Evolutionary conservation across 179 eudicot genomes (phyloP), one percentile per base, ranked within the genome.

Genomic region (Heliamphora pulchella): DNA sequence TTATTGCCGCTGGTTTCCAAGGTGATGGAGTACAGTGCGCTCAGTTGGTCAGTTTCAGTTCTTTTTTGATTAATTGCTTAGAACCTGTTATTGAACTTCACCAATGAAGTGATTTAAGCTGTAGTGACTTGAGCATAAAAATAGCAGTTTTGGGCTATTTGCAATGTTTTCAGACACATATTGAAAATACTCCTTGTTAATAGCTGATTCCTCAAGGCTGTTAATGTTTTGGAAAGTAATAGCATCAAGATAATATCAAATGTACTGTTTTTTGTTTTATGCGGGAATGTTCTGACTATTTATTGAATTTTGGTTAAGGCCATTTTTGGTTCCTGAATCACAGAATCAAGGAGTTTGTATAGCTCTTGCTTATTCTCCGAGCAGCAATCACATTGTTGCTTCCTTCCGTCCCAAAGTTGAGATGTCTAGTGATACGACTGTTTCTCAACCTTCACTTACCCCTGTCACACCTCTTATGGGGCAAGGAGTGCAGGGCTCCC

Each of bases 331-430:
- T 76, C 84, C 93, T 44, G 97, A 82, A 80, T 87, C 93, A 58
- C 87, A 82, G 22, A 88, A 90, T 80, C 91, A 86, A 83, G 98
- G 98, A 84, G 93, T 93, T 84, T 95, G 98, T 84, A 87, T 95
- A 85, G 91, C 96, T 62, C 88, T 90, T 80, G 98, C 98, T 79
- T 87, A 84, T 81, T 82, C 89, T 84, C 86, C 86, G 6, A 65
- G 74, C 71, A 84, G 82, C 81, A 89, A 87, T 70, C 74, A 95
- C 70, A 85, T 91, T 18, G 92, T 93, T 79, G 92, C 94, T 55
- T 87, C 98, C 43, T 95, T 85, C 77, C 95, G 98, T 58, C 97
- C 98, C 31, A 92, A 89, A 85, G 85, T 95, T 80, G 91, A 89
- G 85, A 76, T 83, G 78, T 71, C 80, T 15, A 80, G 83, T 62